Evolutionary conservation across 129 eudicot genomes (phyloP), one percentile per base, ranked within the genome.

Genomic region (Chrysanthemum seticuspe): DNA sequence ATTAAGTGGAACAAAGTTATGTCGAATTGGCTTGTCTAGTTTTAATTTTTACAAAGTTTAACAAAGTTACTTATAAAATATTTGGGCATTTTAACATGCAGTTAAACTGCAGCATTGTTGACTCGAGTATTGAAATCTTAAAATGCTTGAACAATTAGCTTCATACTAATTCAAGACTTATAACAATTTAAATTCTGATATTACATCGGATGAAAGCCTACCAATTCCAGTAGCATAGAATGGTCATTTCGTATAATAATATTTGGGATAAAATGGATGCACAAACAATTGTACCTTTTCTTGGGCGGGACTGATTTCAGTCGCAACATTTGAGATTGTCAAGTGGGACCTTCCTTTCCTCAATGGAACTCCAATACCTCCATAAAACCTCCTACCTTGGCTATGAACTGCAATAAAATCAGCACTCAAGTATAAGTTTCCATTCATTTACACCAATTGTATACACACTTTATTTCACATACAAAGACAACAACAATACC

Each of bases 321-420:
- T 93, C 80, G 96, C 89, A 60, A 93, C 96, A 86, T 87, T 90
- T 63, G 98, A 81, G 75, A 93, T 66, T 12, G 92, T 82, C 23
- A 87, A 78, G 13, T 74, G 72, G 44, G 89, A 87, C 79, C 85
- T 86, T 77, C 83, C 88, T 74, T 87, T 89, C 81, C 71, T 87
- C 21, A 68, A 31, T 29, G 86, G 89, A 44, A 86, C 70, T 56
- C 87, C 81, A 69, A 86, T 84, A 15, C 91, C 84, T 75, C 91
- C 87, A 82, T 82, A 86, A 50, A 84, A 79, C 68, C 86, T 89
- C 79, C 84, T 82, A 65, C 83, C 76, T 74, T 78, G 72, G 72
- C 29, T 59, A 36, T 70, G 68, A 48, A 79, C 92, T 85, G 76
- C 69, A 77, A 74, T 25, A 63, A 64, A 29, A 48, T 13, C 27